phyloP scores from a whole-genome alignment of 306 rosid species.

The Cicer cuneatum region DNA sequence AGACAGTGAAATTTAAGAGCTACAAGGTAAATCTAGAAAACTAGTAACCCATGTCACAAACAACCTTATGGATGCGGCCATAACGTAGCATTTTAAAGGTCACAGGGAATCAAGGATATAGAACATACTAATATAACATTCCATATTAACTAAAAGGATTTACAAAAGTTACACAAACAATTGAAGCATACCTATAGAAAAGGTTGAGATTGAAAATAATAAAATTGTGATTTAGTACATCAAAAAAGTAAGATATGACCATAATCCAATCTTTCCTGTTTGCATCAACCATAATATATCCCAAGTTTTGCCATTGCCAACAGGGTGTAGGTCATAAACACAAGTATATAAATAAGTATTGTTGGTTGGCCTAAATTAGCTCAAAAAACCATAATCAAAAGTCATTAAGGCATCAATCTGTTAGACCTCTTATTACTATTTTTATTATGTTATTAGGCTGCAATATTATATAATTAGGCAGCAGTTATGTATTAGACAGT shows the following conservation, averaged over 20 bases:
- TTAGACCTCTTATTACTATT: too few species aligned
- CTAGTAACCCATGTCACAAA: constrained; percentile 1
- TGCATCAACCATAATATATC: constrained; percentile 6
- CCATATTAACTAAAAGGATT: constrained; percentile 16
- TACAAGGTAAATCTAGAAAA: constrained; percentile 1
- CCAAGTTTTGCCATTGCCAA: constrained; percentile 3
- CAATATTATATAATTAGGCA: too few species aligned
- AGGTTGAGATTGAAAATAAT: constrained; percentile 11
- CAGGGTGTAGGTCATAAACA: constrained; percentile 24
- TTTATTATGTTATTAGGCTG: too few species aligned
- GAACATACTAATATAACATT: not conserved
- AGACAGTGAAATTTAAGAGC: not conserved
- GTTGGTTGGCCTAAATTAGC: constrained; percentile 12
- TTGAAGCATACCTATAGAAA: constrained; percentile 10
- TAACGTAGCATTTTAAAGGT: constrained; percentile 9
- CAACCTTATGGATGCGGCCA: not conserved
- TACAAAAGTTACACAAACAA: not conserved
- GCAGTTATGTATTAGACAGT: too few species aligned
- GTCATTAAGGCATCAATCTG: constrained; percentile 5
- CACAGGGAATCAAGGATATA: not conserved
- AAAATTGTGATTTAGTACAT: not conserved
- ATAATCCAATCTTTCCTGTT: constrained; percentile 26
- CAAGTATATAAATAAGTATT: constrained; percentile 12
- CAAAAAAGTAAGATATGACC: not conserved
- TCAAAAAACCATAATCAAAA: constrained; percentile 6